A percentile compares a stretch with the other conserved stretches of the same genome.
Evolutionary conservation across 2,329 filamentous ascomycete genomes (phyloP).

Genomic region (Aspergillus flavus): DNA sequence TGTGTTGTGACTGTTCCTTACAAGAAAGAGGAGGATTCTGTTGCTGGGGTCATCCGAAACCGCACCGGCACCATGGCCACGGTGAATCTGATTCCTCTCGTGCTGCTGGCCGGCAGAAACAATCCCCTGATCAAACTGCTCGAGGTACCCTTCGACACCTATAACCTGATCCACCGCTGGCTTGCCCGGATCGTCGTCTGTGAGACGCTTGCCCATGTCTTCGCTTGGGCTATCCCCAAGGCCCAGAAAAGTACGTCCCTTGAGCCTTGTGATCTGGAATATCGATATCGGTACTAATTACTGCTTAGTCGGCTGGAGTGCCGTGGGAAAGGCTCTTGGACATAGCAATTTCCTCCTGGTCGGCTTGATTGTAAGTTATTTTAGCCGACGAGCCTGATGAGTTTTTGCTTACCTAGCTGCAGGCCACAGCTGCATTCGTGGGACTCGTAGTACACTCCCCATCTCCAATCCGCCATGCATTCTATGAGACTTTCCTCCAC

Average conservation of each 20-base stretch:
- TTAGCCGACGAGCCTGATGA: neutral
- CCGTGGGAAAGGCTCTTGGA: slow-evolving; percentile 32
- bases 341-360: slow-evolving; percentile 39
- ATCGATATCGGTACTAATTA: slow-evolving; percentile 49
- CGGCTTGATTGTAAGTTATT: slow-evolving; percentile 48
- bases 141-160: slow-evolving; percentile 47
- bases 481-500: slow-evolving; percentile 95
- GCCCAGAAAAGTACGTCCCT: slow-evolving; percentile 41
- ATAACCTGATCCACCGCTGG: slow-evolving; percentile 73
- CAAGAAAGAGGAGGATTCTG: slow-evolving; percentile 31
- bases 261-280: neutral
- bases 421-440: slow-evolving; percentile 58
- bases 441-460: slow-evolving; percentile 70
- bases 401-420: slow-evolving; percentile 15
- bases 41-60: slow-evolving; percentile 46
- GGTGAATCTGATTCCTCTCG: slow-evolving; percentile 47
- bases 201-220: slow-evolving; percentile 70
- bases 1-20: slow-evolving; percentile 54
- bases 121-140: slow-evolving; percentile 48
- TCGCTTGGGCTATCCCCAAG: slow-evolving; percentile 74
- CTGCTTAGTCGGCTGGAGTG: slow-evolving; percentile 46
- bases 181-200: slow-evolving; percentile 71
- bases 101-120: slow-evolving; percentile 46
- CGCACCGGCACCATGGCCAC: slow-evolving; percentile 47
- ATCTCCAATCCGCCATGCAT: slow-evolving; percentile 85